Percentiles rank a stretch among this genome's conserved stretches.
Conservation (phyloP, 2,329 filamentous ascomycete genomes). For the Cordyceps fumosorosea region DNA sequence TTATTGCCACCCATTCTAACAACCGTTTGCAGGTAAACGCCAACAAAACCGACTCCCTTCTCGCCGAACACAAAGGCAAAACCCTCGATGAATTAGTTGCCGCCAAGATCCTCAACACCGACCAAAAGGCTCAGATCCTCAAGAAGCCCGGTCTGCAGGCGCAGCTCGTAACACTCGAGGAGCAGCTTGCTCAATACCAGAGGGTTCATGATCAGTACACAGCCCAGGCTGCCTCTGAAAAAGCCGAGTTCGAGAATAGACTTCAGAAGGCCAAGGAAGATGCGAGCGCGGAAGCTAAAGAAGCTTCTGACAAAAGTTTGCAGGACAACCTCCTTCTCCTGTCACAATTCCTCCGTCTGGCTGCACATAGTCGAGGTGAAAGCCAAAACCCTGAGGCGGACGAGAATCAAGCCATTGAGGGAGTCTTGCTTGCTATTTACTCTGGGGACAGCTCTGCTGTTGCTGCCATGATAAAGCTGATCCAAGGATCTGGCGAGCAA, state of each 20-base stretch:
- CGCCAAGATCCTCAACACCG: constrained; percentile 67
- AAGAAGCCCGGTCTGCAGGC: constrained; percentile 69
- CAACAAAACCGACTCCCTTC: constrained; percentile 63
- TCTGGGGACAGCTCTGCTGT: constrained; percentile 70
- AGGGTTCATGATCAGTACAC: constrained; percentile 70
- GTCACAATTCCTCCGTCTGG: constrained; percentile 74
- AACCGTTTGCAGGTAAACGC: constrained; percentile 51
- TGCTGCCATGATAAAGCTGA: constrained; percentile 67
- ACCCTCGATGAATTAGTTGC: constrained; percentile 67
- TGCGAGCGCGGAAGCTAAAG: constrained; percentile 44
- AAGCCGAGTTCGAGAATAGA: constrained; percentile 53
- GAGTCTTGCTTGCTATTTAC: constrained; percentile 71
- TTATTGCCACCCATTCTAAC: not conserved
- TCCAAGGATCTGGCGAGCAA: constrained; percentile 62
- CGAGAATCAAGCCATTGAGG: constrained; percentile 76
- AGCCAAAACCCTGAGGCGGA: constrained; percentile 58
- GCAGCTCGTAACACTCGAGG: constrained; percentile 63
- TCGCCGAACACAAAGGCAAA: constrained; percentile 63
- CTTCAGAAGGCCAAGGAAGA: constrained; percentile 51
- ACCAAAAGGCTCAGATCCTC: constrained; percentile 69
- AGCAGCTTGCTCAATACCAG: constrained; percentile 67
- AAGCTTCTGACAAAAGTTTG: constrained; percentile 46
- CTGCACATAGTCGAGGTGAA: constrained; percentile 67
- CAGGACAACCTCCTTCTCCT: constrained; percentile 61
- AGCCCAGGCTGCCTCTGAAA: constrained; percentile 49